These are phyloP conservation scores for Coniochaeta sp. DNA, from an alignment of 2,329 filamentous ascomycete genomes.

Conservation along the genomic window DNA sequence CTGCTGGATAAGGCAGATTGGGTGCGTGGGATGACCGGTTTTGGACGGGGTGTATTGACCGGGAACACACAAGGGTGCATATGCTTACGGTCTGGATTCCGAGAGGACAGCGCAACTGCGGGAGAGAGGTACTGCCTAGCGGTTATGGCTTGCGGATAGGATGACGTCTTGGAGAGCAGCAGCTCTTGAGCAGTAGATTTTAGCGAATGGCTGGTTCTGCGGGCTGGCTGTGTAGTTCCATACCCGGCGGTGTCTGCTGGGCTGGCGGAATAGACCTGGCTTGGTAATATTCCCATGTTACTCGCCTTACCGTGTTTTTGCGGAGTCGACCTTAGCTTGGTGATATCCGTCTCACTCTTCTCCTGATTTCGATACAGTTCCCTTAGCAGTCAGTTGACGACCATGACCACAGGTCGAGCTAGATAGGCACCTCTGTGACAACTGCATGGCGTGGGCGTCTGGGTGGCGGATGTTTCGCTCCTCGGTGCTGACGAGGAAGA, in stretches of 20 bases:
- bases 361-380: not conserved
- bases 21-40: not conserved
- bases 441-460: too few species aligned
- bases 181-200: not conserved
- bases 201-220: not conserved
- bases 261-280: not conserved
- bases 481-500: too few species aligned
- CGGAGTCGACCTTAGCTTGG: too few species aligned
- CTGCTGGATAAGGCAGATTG: not conserved
- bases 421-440: not conserved
- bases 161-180: not conserved
- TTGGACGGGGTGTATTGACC: not conserved
- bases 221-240: not conserved
- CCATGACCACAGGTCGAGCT: not conserved
- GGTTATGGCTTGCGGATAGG: not conserved
- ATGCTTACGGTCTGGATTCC: too few species aligned
- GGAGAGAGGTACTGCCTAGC: not conserved
- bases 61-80: too few species aligned
- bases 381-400: not conserved
- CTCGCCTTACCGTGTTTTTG: too few species aligned
- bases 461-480: too few species aligned
- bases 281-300: too few species aligned
- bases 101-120: not conserved
- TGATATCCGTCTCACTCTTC: not conserved
- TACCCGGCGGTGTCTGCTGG: not conserved